Percentiles rank a stretch among this genome's conserved stretches.
These are phyloP conservation scores for Aspergillus pseudoviridinutans DNA, from an alignment of 2,329 filamentous ascomycete genomes.

Conservation along the genomic window DNA sequence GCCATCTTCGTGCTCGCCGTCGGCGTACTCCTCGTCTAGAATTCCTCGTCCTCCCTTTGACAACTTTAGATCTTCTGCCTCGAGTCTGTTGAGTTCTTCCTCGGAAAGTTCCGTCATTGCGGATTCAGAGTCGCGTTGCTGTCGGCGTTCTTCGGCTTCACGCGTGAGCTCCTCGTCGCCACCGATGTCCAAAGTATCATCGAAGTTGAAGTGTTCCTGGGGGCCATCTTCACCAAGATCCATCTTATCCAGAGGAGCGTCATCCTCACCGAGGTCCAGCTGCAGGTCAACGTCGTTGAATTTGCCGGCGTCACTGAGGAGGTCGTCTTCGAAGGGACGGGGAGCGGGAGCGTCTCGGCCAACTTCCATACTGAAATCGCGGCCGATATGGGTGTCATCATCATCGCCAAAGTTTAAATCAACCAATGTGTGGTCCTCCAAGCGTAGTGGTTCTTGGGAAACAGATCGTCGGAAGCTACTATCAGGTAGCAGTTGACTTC, in stretches of 20 bases:
- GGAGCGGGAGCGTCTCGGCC: constrained; percentile 78
- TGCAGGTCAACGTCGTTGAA: constrained; percentile 52
- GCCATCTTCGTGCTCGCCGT: constrained; percentile 49
- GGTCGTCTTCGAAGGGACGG: constrained; percentile 54
- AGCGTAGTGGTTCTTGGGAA: constrained; percentile 49
- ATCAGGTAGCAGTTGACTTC: constrained; percentile 76
- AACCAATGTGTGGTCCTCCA: constrained; percentile 67
- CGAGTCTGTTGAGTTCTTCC: constrained; percentile 46
- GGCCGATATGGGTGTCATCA: constrained; percentile 63
- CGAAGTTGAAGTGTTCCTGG: constrained; percentile 57
- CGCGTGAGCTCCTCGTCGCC: constrained; percentile 54
- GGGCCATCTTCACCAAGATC: constrained; percentile 30
- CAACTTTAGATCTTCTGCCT: constrained; percentile 29
- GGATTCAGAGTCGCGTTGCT: constrained; percentile 64
- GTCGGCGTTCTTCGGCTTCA: constrained; percentile 43
- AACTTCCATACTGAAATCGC: constrained; percentile 71
- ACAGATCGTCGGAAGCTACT: constrained; percentile 47
- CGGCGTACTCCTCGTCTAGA: constrained; percentile 34
- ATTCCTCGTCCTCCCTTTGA: constrained; percentile 38
- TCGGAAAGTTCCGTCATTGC: constrained; percentile 68
- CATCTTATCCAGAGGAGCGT: constrained; percentile 40
- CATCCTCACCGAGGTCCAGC: constrained; percentile 46
- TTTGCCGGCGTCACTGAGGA: constrained; percentile 61
- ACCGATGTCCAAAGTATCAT: constrained; percentile 51
- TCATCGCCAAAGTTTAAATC: constrained; percentile 65